Percentiles rank a stretch among this genome's conserved stretches.
Conservation (phyloP, 2,329 filamentous ascomycete genomes). For the Polytolypa hystricis region DNA sequence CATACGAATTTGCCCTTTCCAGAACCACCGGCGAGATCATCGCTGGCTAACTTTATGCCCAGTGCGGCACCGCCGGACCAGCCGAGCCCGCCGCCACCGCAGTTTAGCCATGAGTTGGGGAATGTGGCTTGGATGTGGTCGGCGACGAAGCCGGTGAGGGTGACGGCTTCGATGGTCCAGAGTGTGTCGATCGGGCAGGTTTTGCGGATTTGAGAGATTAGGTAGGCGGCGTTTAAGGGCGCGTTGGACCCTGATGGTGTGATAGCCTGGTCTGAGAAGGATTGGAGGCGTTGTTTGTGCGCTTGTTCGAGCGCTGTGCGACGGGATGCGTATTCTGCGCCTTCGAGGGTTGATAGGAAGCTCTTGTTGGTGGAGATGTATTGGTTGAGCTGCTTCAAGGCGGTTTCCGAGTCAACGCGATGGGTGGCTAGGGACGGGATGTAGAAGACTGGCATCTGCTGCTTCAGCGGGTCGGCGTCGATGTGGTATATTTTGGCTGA, state of each 20-base stretch:
- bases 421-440: conserved; percentile 55
- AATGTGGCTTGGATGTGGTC: conserved; percentile 59
- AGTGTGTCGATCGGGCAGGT: conserved; percentile 55
- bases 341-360: conserved; percentile 33
- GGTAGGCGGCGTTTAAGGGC: conserved; percentile 49
- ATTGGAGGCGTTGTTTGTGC: conserved; percentile 48
- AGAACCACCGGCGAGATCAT: conserved; percentile 38
- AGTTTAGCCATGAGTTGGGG: conserved; percentile 69
- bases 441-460: conserved; percentile 64
- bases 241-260: conserved; percentile 49
- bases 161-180: conserved; percentile 69
- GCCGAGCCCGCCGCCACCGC: conserved; percentile 67
- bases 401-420: conserved; percentile 51
- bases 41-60: conserved; percentile 62
- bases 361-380: conserved; percentile 43
- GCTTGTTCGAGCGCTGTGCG: conserved; percentile 46
- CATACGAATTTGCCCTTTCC: conserved; percentile 49
- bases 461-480: conserved; percentile 57
- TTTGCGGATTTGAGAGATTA: conserved; percentile 45
- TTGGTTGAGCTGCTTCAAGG: conserved; percentile 58
- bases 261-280: conserved; percentile 46
- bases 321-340: conserved; percentile 32
- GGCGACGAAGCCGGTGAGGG: conserved; percentile 53
- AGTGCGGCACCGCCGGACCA: conserved; percentile 69
- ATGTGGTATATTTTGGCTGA: conserved; percentile 52